A percentile compares a stretch with the other conserved stretches of the same genome.
phyloP scores from a whole-genome alignment of 495 filamentous ascomycete species.

The Hamigera avellanea region DNA sequence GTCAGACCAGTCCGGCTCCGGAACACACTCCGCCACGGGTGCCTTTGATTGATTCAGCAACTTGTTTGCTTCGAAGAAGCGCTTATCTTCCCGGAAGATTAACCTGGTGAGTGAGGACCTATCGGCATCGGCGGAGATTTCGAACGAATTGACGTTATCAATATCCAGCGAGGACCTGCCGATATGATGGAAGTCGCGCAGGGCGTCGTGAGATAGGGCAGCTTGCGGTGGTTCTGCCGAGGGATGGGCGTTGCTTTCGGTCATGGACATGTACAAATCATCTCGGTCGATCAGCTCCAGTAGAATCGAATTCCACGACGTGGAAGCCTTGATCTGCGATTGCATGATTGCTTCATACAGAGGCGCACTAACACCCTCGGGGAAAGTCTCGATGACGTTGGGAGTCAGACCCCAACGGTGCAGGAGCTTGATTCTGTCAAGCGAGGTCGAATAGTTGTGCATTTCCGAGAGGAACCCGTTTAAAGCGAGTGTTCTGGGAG shows the following conservation, averaged over 20 bases:
- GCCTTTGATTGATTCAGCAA: conserved; percentile 69
- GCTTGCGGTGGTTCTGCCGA: conserved; percentile 23
- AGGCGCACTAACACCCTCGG: conserved; percentile 66
- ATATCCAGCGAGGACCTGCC: conserved; percentile 50
- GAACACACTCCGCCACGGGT: conserved; percentile 61
- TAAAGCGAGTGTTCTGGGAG: conserved; percentile 57
- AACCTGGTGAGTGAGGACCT: conserved; percentile 67
- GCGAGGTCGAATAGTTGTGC: conserved; percentile 14
- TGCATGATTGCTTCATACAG: conserved; percentile 73
- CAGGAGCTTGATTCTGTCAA: conserved; percentile 30
- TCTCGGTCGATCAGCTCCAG: conserved; percentile 70
- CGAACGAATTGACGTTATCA: conserved; percentile 47
- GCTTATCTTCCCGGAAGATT: conserved; percentile 83
- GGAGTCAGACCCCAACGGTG: conserved; percentile 33
- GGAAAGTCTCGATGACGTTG: conserved; percentile 56
- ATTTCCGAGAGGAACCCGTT: conserved; percentile 40
- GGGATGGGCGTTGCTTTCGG: conserved; percentile 21
- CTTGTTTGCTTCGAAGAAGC: conserved; percentile 67
- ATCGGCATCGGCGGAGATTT: conserved; percentile 62
- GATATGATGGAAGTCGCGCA: conserved; percentile 62
- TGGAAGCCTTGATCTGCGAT: conserved; percentile 71
- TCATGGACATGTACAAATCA: conserved; percentile 62
- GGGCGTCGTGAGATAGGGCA: conserved; percentile 50
- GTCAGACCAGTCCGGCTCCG: conserved; percentile 72
- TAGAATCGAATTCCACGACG: conserved; percentile 57